Base-by-base conservation (phyloP, 768 basidiomycete species). In the Leccinum olivaceopallidum region DNA sequence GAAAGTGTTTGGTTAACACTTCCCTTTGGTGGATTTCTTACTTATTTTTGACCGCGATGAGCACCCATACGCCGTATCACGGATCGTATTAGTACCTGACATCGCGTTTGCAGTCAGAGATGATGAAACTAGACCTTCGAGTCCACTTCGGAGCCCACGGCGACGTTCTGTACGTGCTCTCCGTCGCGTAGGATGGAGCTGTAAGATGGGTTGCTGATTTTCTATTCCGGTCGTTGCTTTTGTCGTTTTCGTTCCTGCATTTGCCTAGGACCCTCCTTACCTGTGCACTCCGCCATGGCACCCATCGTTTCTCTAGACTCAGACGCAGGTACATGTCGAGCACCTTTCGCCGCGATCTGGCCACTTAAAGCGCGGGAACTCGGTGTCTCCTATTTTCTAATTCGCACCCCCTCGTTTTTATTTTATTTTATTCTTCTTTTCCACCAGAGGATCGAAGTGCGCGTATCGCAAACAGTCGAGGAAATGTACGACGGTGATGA, bases 381-480 rank as follows among this genome's bases (percentile, higher is more conserved):
- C 65, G 57, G 70, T 70, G 26, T 8, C 63, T 65, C 50, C 16
- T 12, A 20, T 44, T 34, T 8, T 42, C n/a, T 42, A 18, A 42
- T n/a, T 9, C n/a, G 9, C 18, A 18, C 9, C 8, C n/a, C 4
- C 39, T 42, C 42, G 42, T 42, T 42, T 4, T n/a, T 39, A 18
- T 42, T 39, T 42, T 42, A 42, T 18, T 42, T 44, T 39, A 20
- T 32, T 4, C 51, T 50, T 22, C 56, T 26, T 18, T 32, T 22
- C 18, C 5, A 44, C 9, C 42, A 44, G 42, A 44, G 9, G n/a
- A n/a, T 44, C 18, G 60, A 72, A 60, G 68, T 72, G 16, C 62
- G 26, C 26, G 28, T 71, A 26, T 62, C 64, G 20, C 59, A 20
- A 13, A 68, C 55, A 6, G 55, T 70, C n/a, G 64, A 63, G 22